These are phyloP conservation scores for Diutina siamensis DNA, from an alignment of 1,139 yeast species.

Conservation along the genomic window DNA sequence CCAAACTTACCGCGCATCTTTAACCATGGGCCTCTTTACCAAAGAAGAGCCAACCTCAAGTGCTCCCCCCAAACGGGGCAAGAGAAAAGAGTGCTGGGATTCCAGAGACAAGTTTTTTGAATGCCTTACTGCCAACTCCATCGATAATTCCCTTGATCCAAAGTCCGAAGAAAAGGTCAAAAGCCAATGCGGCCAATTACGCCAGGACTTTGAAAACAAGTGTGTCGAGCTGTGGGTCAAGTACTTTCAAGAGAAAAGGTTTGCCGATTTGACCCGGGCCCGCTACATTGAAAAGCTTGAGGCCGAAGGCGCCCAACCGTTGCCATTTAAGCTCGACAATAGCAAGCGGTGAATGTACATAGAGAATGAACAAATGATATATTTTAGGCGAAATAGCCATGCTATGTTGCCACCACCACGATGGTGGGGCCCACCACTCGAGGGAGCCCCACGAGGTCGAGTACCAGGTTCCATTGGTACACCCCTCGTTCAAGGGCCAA, in stretches of 20 bases:
- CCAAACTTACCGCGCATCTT: no score
- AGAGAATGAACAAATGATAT: not conserved
- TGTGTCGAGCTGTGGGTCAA: constrained; percentile 36
- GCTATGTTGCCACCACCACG: not conserved
- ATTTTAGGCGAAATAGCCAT: no score
- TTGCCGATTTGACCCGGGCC: constrained; percentile 29
- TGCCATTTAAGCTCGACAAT: constrained; percentile 31
- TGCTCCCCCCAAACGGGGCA: constrained; percentile 29
- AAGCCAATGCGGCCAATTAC: constrained; percentile 23
- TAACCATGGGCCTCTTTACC: constrained; percentile 26
- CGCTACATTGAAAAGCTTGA: constrained; percentile 32
- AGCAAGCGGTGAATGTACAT: constrained; percentile 6
- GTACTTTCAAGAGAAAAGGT: constrained; percentile 37
- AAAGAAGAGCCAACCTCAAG: constrained; percentile 15
- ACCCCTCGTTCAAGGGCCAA: constrained; percentile 59
- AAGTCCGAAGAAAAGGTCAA: constrained; percentile 23
- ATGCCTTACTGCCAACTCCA: constrained; percentile 27
- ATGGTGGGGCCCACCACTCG: not conserved
- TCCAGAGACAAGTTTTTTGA: constrained; percentile 31
- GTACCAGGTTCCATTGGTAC: constrained; percentile 51
- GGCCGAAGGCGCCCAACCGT: constrained; percentile 37
- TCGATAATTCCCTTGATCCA: constrained; percentile 34
- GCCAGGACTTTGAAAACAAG: constrained; percentile 25
- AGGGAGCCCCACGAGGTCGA: not conserved
- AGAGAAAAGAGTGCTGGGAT: constrained; percentile 34